phyloP scores from a whole-genome alignment of 1,284 basidiomycete species.

The Serendipita sp. region DNA sequence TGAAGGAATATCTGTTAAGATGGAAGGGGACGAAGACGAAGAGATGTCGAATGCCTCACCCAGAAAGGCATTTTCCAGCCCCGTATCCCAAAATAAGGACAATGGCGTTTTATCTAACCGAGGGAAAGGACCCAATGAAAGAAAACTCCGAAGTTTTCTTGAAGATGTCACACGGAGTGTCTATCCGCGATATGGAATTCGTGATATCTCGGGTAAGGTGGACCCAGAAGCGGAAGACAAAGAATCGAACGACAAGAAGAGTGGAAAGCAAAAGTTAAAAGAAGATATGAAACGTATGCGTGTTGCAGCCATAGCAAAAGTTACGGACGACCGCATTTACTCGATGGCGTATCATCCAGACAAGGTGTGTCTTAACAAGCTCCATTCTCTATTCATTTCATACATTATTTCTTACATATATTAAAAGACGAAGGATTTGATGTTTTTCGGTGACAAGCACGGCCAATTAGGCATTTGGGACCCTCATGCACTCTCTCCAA shows the following conservation, averaged over 20 bases:
- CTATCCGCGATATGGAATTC: too few species aligned
- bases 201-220: too few species aligned
- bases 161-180: too few species aligned
- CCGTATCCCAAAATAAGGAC: too few species aligned
- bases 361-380: slow-evolving; percentile 18
- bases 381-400: background rate
- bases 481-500: slow-evolving; percentile 49
- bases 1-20: slow-evolving; percentile 19
- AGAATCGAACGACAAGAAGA: background rate
- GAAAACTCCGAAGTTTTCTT: too few species aligned
- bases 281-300: slow-evolving; percentile 39
- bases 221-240: too few species aligned
- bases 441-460: slow-evolving; percentile 72
- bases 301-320: slow-evolving; percentile 58
- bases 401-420: background rate
- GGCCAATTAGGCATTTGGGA: slow-evolving; percentile 73
- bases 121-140: too few species aligned
- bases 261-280: slow-evolving; percentile 27
- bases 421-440: slow-evolving; percentile 47
- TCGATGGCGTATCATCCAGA: slow-evolving; percentile 67
- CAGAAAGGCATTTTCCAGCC: too few species aligned
- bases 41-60: slow-evolving; percentile 23
- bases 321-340: slow-evolving; percentile 57
- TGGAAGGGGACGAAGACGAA: slow-evolving; percentile 25
- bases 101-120: too few species aligned